Evolutionary conservation across 192 early-diverging fungal species (phyloP), one percentile per base, ranked within the genome.

Genomic region (Phycomyces blakesleeanus): DNA sequence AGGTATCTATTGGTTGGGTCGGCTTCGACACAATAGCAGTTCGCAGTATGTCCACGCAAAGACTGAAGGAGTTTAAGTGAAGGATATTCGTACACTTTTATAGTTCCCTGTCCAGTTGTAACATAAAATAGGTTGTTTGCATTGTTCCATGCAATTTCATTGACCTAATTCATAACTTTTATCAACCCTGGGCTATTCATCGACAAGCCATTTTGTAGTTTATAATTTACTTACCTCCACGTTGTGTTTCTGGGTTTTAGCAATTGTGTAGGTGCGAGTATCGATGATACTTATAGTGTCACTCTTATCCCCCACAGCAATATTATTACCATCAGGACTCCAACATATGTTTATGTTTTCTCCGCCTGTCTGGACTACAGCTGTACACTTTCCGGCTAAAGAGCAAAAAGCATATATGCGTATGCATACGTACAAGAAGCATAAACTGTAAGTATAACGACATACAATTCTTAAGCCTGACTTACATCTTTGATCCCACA

Each of bases 301-400:
- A 21, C 91, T 87, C 85, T 93, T 92, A 68, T 91, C 87, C 4
- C 92, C 92, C 4, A 93, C 91, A 20, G 92, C 90, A 55, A 93
- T 87, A 49, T 76, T 71, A 26, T 78, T 76, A 8, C 91, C 92
- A 59, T 92, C 84, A 1, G 89, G 87, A 60, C 85, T 86, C 92
- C 92, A 93, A 41, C 81, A 84, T 25, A 92, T 82, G 70, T 93
- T 93, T 71, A 93, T 92, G 71, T 92, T 92, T 67, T 93, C 89
- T 4, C 92, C 92, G 2, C 60, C 73, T 4, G 92, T 93, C 26
- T 76, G 63, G 5, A 91, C 76, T 20, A 77, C 74, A 12, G 80
- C 78, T 2, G 75, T 82, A 57, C 83, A 81, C 50, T 83, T 81
- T 8, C 75, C 76, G 21, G 87, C 78, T 80, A 53, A 67, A 20